Evolutionary conservation across 257 asterid species (phyloP).

Genomic region (Solanum lycopersicoides): DNA sequence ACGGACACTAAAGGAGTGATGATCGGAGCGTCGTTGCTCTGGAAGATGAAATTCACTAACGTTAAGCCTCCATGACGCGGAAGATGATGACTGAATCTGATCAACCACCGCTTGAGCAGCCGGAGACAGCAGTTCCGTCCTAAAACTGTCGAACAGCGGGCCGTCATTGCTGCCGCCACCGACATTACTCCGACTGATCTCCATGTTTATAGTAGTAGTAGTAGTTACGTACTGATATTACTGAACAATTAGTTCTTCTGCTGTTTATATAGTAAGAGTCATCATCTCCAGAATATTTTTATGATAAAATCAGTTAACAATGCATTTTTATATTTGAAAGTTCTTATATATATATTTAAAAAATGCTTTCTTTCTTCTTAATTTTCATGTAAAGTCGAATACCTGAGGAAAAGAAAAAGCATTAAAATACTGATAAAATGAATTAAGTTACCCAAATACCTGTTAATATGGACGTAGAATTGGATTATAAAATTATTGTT

Average conservation of each 20-base stretch:
- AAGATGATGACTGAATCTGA: not conserved
- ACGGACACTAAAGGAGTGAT: not conserved
- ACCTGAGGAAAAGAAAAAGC: not conserved
- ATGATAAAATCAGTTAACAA: not conserved
- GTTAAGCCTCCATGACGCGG: not conserved
- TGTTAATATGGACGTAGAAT: not conserved
- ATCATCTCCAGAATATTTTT: not conserved
- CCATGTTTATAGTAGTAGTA: not conserved
- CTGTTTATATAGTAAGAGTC: not conserved
- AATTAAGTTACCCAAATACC: not conserved
- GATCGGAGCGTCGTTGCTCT: not conserved
- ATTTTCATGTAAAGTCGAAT: not conserved
- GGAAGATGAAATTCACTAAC: not conserved
- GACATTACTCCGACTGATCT: not conserved
- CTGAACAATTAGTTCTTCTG: not conserved
- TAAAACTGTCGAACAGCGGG: not conserved
- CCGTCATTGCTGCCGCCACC: not conserved
- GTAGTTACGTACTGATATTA: not conserved
- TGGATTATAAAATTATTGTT: too few species aligned
- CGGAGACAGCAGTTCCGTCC: constrained; percentile 4
- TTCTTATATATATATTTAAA: not conserved
- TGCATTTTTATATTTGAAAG: not conserved
- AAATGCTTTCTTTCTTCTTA: too few species aligned
- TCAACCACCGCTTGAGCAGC: not conserved
- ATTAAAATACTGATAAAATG: not conserved